A percentile compares a stretch with the other conserved stretches of the same genome.
Evolutionary conservation across 2,329 filamentous ascomycete species (phyloP).

Genomic region (Thielaviopsis populi): DNA sequence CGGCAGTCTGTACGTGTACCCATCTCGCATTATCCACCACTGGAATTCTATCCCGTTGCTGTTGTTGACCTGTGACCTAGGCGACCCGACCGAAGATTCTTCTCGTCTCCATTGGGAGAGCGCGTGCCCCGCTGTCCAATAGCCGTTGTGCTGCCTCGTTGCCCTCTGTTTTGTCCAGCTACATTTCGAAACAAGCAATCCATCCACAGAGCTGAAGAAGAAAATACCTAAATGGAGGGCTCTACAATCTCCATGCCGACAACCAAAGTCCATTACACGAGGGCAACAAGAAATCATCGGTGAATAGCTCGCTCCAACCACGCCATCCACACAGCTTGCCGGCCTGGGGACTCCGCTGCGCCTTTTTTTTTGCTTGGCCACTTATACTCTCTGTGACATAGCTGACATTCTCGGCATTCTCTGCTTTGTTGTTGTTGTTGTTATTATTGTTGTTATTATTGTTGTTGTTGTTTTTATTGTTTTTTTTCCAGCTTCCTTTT

Average conservation of each 20-base stretch:
- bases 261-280: neutral
- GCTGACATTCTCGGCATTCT: neutral
- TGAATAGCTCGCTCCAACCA: neutral
- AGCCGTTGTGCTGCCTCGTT: neutral
- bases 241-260: constrained; percentile 2
- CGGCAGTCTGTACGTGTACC: neutral
- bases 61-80: constrained; percentile 4
- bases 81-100: constrained; percentile 4
- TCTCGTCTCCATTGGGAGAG: neutral
- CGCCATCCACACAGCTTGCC: neutral
- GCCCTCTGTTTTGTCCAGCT: neutral
- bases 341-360: neutral
- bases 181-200: constrained; percentile 3
- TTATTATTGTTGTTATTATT: constrained; percentile 10
- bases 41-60: constrained; percentile 9
- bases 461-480: constrained; percentile 8
- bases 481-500: constrained; percentile 8
- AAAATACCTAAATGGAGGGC: neutral
- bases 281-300: neutral
- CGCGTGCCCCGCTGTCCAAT: neutral
- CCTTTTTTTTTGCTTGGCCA: neutral
- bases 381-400: neutral
- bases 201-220: neutral
- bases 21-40: neutral
- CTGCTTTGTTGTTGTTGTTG: constrained; percentile 15